A percentile compares a stretch with the other conserved stretches of the same genome.
These are phyloP conservation scores for Plantago rigida DNA, from an alignment of 305 asterid species.

Conservation along the genomic window DNA sequence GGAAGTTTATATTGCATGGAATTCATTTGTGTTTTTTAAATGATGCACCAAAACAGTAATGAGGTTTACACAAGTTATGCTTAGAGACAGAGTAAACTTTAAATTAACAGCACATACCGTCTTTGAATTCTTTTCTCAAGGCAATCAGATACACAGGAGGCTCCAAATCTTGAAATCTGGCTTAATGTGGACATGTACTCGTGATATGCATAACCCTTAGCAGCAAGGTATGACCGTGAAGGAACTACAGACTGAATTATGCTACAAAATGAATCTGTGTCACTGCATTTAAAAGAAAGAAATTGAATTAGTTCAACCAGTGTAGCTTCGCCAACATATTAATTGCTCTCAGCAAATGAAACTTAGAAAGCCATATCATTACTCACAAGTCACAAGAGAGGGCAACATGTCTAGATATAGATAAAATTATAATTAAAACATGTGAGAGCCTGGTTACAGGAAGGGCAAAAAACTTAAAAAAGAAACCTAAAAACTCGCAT, in stretches of 20 bases:
- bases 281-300: conserved; percentile 35
- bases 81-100: conserved; percentile 7
- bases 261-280: conserved; percentile 32
- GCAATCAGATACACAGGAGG: conserved; percentile 43
- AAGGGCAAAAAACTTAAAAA: no score
- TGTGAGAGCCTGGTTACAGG: no score
- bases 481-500: no score
- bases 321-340: background rate
- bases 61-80: no score
- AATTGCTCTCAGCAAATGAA: background rate
- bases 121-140: conserved; percentile 35
- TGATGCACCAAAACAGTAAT: no score
- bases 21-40: no score
- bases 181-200: conserved; percentile 71
- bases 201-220: conserved; percentile 56
- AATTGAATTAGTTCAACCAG: conserved; percentile 14
- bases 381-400: no score
- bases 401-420: background rate
- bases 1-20: no score
- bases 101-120: conserved; percentile 40
- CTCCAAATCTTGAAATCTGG: conserved; percentile 71
- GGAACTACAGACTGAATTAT: conserved; percentile 56
- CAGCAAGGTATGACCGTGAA: conserved; percentile 41
- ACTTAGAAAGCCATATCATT: background rate
- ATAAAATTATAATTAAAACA: background rate